Evolutionary conservation across 306 rosid genomes (phyloP).

Genomic region (Quercus gilva): DNA sequence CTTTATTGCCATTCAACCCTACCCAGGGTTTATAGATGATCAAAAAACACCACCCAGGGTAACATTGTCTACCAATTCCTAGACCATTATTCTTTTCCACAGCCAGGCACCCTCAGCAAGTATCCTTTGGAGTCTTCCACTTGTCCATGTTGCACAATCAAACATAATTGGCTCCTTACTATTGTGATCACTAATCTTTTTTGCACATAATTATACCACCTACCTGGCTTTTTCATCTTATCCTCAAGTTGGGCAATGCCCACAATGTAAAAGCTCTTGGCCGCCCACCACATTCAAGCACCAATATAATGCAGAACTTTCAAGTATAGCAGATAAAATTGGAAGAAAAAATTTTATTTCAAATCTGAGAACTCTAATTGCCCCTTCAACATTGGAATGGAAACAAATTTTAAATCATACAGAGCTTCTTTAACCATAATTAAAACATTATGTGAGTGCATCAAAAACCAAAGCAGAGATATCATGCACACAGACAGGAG

Average conservation of each 20-base stretch:
- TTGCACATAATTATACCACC: neutral
- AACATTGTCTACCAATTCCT: neutral
- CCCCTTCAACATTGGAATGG: neutral
- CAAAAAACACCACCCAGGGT: neutral
- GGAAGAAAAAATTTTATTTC: neutral
- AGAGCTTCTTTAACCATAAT: neutral
- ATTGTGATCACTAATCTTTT: slow-evolving; percentile 1
- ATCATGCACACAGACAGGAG: too few relatives aligned
- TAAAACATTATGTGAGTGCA: neutral
- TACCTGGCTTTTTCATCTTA: neutral
- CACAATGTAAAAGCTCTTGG: neutral
- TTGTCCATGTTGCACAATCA: neutral
- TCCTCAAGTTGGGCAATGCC: neutral
- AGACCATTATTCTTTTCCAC: neutral
- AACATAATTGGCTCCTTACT: neutral
- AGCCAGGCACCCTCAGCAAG: neutral
- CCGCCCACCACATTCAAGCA: neutral
- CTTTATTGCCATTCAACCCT: neutral
- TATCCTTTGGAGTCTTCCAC: neutral
- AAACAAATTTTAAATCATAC: neutral
- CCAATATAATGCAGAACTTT: neutral
- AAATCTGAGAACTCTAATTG: neutral
- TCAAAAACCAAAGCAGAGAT: neutral
- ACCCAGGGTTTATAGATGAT: neutral
- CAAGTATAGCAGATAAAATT: neutral